Conservation (phyloP, 108 stramenopile genomes). For the Hondaea fermentalgiana region DNA sequence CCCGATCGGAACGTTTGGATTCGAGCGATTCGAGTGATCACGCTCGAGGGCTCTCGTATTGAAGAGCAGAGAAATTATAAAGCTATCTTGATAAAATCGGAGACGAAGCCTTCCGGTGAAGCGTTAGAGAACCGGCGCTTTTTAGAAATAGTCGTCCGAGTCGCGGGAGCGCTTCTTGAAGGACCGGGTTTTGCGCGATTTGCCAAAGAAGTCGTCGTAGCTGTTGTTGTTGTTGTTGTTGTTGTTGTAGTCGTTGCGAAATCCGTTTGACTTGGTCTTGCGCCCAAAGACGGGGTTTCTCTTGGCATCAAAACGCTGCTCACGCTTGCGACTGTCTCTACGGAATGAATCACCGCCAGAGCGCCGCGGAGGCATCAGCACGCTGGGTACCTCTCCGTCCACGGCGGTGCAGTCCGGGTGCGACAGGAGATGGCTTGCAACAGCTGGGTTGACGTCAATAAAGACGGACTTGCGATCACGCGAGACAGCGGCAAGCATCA, state of each 20-base stretch:
- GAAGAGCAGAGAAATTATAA: too few species aligned
- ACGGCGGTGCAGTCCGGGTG: neutral
- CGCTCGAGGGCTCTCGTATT: neutral
- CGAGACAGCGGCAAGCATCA: neutral
- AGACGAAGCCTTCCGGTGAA: neutral
- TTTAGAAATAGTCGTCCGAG: too few species aligned
- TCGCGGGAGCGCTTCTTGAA: too few species aligned
- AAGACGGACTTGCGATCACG: neutral
- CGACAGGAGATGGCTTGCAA: neutral
- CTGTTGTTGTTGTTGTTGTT: too few species aligned
- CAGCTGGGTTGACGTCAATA: neutral
- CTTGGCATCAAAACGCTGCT: neutral
- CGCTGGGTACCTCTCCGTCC: neutral
- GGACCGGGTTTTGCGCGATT: too few species aligned
- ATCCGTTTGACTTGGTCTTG: neutral
- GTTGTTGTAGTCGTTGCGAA: neutral
- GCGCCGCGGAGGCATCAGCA: neutral
- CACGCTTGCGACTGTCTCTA: neutral
- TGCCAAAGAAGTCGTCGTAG: too few species aligned
- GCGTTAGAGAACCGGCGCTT: neutral
- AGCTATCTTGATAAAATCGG: neutral
- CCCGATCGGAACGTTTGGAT: neutral
- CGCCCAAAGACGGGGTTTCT: neutral
- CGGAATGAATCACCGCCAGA: neutral
- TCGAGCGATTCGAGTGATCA: neutral